Percentiles rank a stretch among this genome's conserved stretches.
phyloP scores from a whole-genome alignment of 1,284 basidiomycete species.

The Ustilago nuda region DNA sequence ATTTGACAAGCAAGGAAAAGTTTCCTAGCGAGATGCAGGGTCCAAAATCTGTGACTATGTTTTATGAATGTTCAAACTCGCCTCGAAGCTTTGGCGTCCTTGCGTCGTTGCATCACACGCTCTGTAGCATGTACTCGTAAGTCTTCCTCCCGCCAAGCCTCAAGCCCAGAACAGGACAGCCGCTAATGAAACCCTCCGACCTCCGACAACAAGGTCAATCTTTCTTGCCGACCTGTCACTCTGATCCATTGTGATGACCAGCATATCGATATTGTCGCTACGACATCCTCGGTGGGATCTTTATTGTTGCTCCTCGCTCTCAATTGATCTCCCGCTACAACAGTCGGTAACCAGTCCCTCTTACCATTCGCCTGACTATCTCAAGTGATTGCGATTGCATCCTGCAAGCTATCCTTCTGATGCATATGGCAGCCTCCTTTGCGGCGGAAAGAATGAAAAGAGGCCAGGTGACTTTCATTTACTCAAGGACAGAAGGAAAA shows the following conservation, averaged over 20 bases:
- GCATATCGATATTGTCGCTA: background rate
- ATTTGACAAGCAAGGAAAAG: slow-evolving; percentile 1
- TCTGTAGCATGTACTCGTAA: background rate
- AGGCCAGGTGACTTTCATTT: background rate
- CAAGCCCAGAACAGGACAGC: background rate
- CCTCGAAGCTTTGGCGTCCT: background rate
- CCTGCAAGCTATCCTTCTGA: no score
- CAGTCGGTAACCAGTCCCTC: no score
- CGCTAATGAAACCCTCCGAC: background rate
- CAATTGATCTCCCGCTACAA: background rate
- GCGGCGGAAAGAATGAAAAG: background rate
- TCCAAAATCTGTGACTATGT: slow-evolving; percentile 4
- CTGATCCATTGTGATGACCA: background rate
- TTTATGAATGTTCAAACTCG: background rate
- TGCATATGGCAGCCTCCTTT: no score
- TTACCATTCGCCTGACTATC: no score
- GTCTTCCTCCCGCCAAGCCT: background rate
- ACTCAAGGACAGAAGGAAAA: background rate
- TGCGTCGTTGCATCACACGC: background rate
- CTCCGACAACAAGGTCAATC: background rate
- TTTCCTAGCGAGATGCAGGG: slow-evolving; percentile 27
- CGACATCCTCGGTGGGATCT: slow-evolving; percentile 1
- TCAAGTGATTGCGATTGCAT: no score
- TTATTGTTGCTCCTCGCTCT: background rate
- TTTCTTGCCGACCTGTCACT: background rate